Evolutionary conservation across 345 rosid species (phyloP).

Genomic region (Eucalyptus curtisii): DNA sequence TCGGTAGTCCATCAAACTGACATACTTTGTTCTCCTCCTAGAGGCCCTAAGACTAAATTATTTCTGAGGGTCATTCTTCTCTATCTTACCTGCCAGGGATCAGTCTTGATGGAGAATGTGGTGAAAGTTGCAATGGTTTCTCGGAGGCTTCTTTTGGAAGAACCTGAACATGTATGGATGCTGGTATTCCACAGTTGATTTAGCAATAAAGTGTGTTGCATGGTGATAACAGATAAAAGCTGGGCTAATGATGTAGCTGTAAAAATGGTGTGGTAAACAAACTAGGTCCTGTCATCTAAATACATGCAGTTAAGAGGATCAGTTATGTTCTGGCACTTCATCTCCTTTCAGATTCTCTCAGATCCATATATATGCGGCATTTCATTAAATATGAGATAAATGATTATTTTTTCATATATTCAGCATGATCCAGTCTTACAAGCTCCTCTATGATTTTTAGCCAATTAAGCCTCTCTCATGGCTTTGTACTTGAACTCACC

Average conservation of each 20-base stretch:
- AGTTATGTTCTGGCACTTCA: background rate
- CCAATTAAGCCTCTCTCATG: background rate
- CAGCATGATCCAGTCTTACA: background rate
- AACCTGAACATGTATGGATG: slow-evolving; percentile 60
- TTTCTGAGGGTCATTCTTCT: background rate
- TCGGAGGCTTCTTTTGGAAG: slow-evolving; percentile 85
- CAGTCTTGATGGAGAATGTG: slow-evolving; percentile 58
- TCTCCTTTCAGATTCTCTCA: background rate
- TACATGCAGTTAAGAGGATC: background rate
- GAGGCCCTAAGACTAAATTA: background rate
- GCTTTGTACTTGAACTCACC: background rate
- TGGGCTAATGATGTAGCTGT: background rate
- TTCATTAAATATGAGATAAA: background rate
- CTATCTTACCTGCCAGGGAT: slow-evolving; percentile 26
- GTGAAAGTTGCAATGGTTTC: slow-evolving; percentile 77
- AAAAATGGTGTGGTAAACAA: background rate
- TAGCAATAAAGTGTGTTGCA: background rate
- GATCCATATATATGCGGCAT: background rate
- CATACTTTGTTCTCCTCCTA: background rate
- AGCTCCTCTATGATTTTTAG: background rate
- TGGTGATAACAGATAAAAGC: background rate
- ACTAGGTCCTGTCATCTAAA: background rate
- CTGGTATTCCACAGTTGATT: background rate
- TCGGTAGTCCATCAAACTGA: background rate
- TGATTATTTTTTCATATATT: background rate